A percentile compares a stretch with the other conserved stretches of the same genome.
Evolutionary conservation across 257 asterid species (phyloP).

Genomic region (Nemophila menziesii): DNA sequence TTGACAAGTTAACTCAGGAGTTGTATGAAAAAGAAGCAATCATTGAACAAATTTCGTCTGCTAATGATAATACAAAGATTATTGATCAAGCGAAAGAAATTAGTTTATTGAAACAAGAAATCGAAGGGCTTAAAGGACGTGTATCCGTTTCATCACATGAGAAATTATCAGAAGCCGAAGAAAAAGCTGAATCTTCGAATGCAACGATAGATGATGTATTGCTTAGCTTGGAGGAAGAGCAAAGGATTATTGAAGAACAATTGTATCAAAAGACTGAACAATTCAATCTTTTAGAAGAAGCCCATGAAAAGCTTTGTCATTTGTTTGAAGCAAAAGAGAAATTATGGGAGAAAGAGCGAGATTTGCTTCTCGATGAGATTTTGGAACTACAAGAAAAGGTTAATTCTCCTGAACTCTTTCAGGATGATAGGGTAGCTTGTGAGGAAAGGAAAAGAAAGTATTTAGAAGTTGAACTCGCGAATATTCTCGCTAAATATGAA

Average conservation of each 20-base stretch:
- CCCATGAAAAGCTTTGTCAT: conserved; percentile 50
- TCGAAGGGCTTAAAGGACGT: conserved; percentile 41
- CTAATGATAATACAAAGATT: conserved; percentile 42
- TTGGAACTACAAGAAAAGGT: conserved; percentile 39
- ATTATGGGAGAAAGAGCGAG: conserved; percentile 77
- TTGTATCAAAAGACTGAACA: conserved; percentile 91
- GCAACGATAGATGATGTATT: conserved; percentile 44
- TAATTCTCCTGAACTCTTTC: conserved; percentile 75
- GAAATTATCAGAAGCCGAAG: conserved; percentile 25
- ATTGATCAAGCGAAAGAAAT: conserved; percentile 43
- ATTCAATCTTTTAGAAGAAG: conserved; percentile 69
- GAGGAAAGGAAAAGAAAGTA: conserved; percentile 59
- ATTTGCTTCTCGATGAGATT: conserved; percentile 42
- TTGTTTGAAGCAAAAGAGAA: conserved; percentile 41
- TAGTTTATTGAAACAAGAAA: conserved; percentile 34
- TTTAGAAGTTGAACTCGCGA: conserved; percentile 51
- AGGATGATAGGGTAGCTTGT: conserved; percentile 64
- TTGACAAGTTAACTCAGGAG: conserved; percentile 42
- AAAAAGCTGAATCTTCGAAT: conserved; percentile 14
- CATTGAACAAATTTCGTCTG: conserved; percentile 39
- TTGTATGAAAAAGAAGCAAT: conserved; percentile 42
- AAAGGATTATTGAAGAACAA: conserved; percentile 44
- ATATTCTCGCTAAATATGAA: conserved; percentile 53
- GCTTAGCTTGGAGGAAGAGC: conserved; percentile 47
- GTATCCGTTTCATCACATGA: conserved; percentile 26